Base-by-base conservation (phyloP, 768 basidiomycete genomes). In the Goffeauzyma gilvescens region DNA sequence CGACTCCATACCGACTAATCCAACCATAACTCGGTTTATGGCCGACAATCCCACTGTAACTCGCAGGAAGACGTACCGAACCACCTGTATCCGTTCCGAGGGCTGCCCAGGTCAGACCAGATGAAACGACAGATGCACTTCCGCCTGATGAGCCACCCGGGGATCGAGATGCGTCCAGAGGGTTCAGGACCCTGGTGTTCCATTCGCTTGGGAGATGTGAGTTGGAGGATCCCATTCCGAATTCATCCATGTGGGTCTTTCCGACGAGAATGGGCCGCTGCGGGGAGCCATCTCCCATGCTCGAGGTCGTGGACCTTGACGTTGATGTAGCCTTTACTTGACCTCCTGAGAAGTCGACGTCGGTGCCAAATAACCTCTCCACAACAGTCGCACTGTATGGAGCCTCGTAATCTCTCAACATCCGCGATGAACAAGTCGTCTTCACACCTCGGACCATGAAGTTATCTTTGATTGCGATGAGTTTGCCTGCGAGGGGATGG, bases 141-240 rank as follows among this genome's bases (percentile, higher is more conserved):
- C 93, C 90, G 1, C 93, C 89, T 0, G 85, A 90, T 53, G 84
- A 89, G 0, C 90, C 90, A 2, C 90, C 90, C 0, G 89, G 80
- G 22, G 76, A 79, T 35, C 83, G 66, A 12, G 55, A 58, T 49
- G 72, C 69, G 3, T 57, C 39, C 55, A 71, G 71, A 0, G 87
- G 86, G 53, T 95, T 95, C 13, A 78, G 52, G 5, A 86, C 82
- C 0, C 80, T 72, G 0, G 85, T n/a, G n/a, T n/a, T 82, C 51
- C 82, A 76, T 2, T 71, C 54, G 0, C 81, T 75, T 53, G 85
- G 71, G 5, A 72, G 62, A 58, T 85, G 89, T 48, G 81, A 66
- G 2, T 86, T 95, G 14, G 81, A 84, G 48, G 30, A 51, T 79
- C 90, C 90, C 90, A 96, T 96, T 1, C 90, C 90, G 63, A 96